phyloP scores from a whole-genome alignment of 176 grass and related monocot genomes.

The Zizania latifolia region DNA sequence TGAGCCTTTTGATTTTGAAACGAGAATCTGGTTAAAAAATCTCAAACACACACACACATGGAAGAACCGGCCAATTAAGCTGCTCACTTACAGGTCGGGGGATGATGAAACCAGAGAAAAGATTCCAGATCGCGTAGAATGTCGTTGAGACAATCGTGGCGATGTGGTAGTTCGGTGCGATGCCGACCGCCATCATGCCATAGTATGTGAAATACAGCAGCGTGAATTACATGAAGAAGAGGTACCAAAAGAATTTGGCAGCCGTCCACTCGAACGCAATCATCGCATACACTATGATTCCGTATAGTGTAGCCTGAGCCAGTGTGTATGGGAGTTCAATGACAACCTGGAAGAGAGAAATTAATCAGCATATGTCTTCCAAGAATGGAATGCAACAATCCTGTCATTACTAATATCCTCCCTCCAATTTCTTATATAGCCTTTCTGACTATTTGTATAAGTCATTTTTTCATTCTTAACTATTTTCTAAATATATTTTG shows the following conservation, averaged over 20 bases:
- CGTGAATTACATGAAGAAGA: conserved; percentile 85
- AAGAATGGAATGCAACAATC: not conserved
- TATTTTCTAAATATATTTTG: too few species aligned
- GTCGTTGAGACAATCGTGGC: conserved; percentile 57
- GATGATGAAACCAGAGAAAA: conserved; percentile 76
- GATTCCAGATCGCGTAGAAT: conserved; percentile 68
- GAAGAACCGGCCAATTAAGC: not conserved
- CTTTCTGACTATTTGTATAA: too few species aligned
- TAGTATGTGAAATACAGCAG: conserved; percentile 96
- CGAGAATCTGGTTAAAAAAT: too few species aligned
- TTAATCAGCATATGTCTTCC: not conserved
- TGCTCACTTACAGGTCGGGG: conserved; percentile 44
- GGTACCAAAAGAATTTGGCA: conserved; percentile 80
- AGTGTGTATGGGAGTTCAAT: conserved; percentile 79
- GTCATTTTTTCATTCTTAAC: too few species aligned
- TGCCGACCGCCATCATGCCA: conserved; percentile 83
- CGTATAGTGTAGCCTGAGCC: conserved; percentile 55
- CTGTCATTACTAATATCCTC: too few species aligned
- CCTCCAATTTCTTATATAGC: too few species aligned
- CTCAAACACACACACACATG: too few species aligned
- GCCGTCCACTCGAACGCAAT: conserved; percentile 82
- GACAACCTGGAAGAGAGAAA: conserved; percentile 40
- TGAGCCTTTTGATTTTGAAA: too few species aligned
- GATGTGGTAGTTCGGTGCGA: conserved; percentile 72
- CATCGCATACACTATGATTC: conserved; percentile 75